Evolutionary conservation across 1,284 basidiomycete species (phyloP).

Genomic region (Irpex sp.): DNA sequence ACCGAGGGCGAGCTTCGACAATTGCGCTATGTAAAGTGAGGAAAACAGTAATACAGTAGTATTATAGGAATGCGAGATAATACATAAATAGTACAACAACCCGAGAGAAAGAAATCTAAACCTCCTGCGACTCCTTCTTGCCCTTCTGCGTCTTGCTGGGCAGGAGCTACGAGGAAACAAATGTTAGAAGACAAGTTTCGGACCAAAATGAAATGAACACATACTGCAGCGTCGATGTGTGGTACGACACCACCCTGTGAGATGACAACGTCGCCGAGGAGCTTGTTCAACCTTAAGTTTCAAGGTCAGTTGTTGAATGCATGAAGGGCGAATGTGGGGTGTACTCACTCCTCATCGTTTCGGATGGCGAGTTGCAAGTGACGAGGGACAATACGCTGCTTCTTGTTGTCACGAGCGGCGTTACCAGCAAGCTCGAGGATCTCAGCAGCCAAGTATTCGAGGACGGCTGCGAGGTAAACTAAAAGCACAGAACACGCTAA

Average conservation of each 20-base stretch:
- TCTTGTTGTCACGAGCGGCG: slow-evolving; percentile 76
- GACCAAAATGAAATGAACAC: slow-evolving; percentile 5
- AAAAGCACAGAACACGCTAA: slow-evolving; percentile 8
- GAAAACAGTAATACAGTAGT: slow-evolving; percentile 7
- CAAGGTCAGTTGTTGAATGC: background rate
- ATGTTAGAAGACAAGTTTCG: background rate
- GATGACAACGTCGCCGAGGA: slow-evolving; percentile 79
- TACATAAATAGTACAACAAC: slow-evolving; percentile 26
- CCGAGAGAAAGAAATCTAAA: slow-evolving; percentile 22
- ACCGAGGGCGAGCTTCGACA: no score
- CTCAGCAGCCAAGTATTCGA: slow-evolving; percentile 82
- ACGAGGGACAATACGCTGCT: slow-evolving; percentile 84
- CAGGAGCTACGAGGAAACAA: slow-evolving; percentile 41
- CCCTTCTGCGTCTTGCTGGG: slow-evolving; percentile 41
- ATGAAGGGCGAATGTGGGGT: background rate
- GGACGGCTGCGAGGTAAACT: slow-evolving; percentile 84
- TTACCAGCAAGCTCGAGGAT: slow-evolving; percentile 87
- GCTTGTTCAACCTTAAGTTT: slow-evolving; percentile 48
- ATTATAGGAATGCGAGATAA: slow-evolving; percentile 19
- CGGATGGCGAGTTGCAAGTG: slow-evolving; percentile 87
- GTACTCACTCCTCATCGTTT: slow-evolving; percentile 71
- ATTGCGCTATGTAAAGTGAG: background rate
- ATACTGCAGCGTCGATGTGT: slow-evolving; percentile 41
- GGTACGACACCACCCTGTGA: slow-evolving; percentile 86
- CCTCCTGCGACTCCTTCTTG: slow-evolving; percentile 35